Conservation (phyloP, 257 asterid genomes). For the Solanum medicagineum region DNA sequence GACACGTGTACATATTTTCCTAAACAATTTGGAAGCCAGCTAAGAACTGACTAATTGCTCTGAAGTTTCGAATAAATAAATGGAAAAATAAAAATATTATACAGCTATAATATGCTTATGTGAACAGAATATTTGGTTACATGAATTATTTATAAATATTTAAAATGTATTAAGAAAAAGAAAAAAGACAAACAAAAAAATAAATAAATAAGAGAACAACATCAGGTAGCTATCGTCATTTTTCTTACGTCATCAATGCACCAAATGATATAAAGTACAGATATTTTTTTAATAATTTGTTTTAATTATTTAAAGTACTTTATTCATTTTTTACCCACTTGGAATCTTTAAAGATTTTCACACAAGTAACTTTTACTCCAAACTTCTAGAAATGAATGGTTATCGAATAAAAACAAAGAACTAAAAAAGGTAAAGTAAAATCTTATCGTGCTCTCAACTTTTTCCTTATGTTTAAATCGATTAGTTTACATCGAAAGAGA, state of each 20-base stretch:
- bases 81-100: neutral
- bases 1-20: neutral
- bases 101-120: neutral
- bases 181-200: neutral
- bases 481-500: neutral
- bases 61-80: neutral
- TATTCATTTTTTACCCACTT: neutral
- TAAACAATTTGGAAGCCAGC: neutral
- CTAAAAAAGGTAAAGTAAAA: neutral
- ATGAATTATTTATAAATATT: neutral
- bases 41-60: neutral
- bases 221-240: neutral
- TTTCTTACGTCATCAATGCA: neutral
- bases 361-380: neutral
- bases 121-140: neutral
- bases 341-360: neutral
- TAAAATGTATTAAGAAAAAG: neutral
- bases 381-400: neutral
- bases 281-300: too few relatives aligned
- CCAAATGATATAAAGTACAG: neutral
- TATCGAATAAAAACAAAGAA: neutral
- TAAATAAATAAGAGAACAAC: fast-evolving
- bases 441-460: neutral
- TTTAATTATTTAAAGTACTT: too few relatives aligned
- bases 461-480: neutral